Conservation (phyloP, 768 basidiomycete species). For the Russula brevipes region DNA sequence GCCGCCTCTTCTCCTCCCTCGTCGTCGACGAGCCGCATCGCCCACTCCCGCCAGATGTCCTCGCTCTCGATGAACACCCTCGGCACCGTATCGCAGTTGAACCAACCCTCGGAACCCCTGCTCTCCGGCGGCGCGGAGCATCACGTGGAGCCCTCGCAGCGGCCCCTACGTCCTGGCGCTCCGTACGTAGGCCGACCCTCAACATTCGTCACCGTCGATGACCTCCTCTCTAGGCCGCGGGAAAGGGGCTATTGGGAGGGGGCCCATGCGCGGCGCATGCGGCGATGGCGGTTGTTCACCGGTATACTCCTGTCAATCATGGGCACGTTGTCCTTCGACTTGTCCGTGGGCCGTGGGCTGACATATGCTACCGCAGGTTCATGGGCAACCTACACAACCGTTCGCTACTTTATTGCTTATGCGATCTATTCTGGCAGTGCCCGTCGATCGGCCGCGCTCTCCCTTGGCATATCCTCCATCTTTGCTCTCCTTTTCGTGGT, state of each 20-base stretch:
- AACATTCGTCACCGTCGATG: conserved; percentile 26
- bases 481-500: conserved; percentile 32
- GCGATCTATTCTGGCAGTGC: conserved; percentile 36
- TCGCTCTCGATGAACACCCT: conserved; percentile 32
- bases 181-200: conserved; percentile 28
- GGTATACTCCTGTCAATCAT: conserved; percentile 34
- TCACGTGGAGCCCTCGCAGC: conserved; percentile 36
- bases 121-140: conserved; percentile 32
- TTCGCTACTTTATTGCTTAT: conserved; percentile 64
- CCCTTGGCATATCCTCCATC: conserved; percentile 45
- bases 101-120: conserved; percentile 32
- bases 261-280: conserved; percentile 32
- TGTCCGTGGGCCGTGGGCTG: conserved; percentile 1
- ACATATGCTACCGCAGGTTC: conserved; percentile 35
- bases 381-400: conserved; percentile 58
- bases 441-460: conserved; percentile 43
- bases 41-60: conserved; percentile 29
- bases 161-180: conserved; percentile 42
- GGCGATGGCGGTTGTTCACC: conserved; percentile 32
- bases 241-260: conserved; percentile 31
- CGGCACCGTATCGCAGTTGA: conserved; percentile 29
- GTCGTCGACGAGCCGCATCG: conserved; percentile 1
- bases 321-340: conserved; percentile 30
- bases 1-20: background rate
- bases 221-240: conserved; percentile 31